phyloP scores from a whole-genome alignment of 331 rosid genomes.

The Saraca asoca region DNA sequence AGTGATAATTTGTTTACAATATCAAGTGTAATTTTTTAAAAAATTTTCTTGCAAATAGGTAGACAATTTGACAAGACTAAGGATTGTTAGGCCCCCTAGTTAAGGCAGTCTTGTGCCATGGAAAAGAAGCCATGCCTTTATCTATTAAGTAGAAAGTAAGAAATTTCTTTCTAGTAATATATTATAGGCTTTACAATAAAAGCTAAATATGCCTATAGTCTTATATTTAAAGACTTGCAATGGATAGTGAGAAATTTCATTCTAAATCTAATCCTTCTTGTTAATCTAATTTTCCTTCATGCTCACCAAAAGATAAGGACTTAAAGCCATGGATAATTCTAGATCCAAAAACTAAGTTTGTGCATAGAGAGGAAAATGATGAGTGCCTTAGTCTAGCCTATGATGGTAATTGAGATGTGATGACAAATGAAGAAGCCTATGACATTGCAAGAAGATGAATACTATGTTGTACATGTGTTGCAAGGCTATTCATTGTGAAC shows the following conservation, averaged over 20 bases:
- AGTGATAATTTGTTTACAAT: too few relatives aligned
- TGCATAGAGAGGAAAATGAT: constrained; percentile 59
- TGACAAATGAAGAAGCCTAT: constrained; percentile 79
- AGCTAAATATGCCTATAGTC: too few relatives aligned
- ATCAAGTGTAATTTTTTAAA: too few relatives aligned
- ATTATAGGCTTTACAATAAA: too few relatives aligned
- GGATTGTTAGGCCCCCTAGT: not conserved
- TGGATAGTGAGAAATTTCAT: too few relatives aligned
- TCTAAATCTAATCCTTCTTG: not conserved
- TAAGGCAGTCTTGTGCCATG: too few relatives aligned
- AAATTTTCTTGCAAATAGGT: not conserved
- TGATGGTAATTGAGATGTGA: constrained; percentile 88
- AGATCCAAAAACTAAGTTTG: constrained; percentile 63
- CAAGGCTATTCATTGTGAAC: too few relatives aligned
- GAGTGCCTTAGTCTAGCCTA: constrained; percentile 74
- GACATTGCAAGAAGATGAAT: constrained; percentile 71
- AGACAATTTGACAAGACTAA: not conserved
- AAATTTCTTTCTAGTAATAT: too few relatives aligned
- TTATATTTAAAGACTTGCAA: too few relatives aligned
- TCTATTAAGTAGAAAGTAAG: too few relatives aligned
- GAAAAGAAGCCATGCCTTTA: too few relatives aligned
- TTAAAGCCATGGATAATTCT: constrained; percentile 80
- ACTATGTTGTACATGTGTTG: too few relatives aligned
- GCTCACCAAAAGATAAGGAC: constrained; percentile 65
- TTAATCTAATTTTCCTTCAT: constrained; percentile 23